Percentiles rank a stretch among this genome's conserved stretches.
Conservation (phyloP, 306 rosid genomes). For the Glycyrrhiza uralensis region DNA sequence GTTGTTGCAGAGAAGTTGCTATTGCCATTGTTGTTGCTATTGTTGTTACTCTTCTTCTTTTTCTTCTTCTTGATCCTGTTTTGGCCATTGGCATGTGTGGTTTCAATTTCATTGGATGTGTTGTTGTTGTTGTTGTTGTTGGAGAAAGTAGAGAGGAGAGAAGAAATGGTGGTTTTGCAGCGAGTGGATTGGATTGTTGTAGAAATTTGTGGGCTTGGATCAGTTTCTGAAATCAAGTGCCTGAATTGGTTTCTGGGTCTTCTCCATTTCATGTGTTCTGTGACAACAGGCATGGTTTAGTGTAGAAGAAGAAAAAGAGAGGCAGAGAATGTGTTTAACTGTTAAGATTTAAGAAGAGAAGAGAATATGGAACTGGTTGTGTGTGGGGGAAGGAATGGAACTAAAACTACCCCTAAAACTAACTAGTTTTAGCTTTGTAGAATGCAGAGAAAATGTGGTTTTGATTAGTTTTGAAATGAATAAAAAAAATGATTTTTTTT, state of each 20-base stretch:
- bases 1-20: conserved; percentile 52
- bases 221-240: conserved; percentile 56
- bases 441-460: background rate
- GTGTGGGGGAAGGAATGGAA: conserved; percentile 14
- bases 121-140: conserved; percentile 28
- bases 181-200: conserved; percentile 59
- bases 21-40: conserved; percentile 38
- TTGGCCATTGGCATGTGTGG: conserved; percentile 26
- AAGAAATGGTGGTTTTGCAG: conserved; percentile 77
- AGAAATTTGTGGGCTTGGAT: conserved; percentile 52
- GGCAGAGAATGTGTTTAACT: background rate
- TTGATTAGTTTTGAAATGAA: conserved; percentile 2
- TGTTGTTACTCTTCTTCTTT: conserved; percentile 28
- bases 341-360: background rate
- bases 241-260: conserved; percentile 60
- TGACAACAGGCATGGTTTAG: conserved; percentile 54
- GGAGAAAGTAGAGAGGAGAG: conserved; percentile 69
- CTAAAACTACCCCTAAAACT: no score
- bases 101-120: conserved; percentile 48
- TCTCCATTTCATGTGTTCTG: conserved; percentile 64
- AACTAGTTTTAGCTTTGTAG: background rate
- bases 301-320: background rate
- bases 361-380: conserved; percentile 7
- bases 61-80: conserved; percentile 44
- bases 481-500: background rate